Evolutionary conservation across 2,329 filamentous ascomycete genomes (phyloP), one percentile per base, ranked within the genome.

Genomic region (Colletotrichum filicis): DNA sequence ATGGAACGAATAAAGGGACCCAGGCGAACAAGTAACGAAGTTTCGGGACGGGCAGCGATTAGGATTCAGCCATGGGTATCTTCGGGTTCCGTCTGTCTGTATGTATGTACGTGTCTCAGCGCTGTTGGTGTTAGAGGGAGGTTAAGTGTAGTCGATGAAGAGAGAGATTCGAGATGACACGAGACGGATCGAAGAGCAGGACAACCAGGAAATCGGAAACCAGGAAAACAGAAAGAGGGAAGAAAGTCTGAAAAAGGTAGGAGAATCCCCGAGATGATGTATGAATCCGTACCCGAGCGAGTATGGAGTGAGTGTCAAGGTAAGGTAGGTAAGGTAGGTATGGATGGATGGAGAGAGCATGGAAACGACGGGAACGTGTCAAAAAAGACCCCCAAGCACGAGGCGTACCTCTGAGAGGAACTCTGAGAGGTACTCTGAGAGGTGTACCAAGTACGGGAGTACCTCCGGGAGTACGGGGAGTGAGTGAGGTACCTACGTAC

Each of bases 191-290:
- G 61, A 19, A 16, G 22, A 61, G 57, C 16, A 28, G 37, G 37
- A 42, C 32, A 60, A 60, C 55, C 22, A 59, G 42, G 11, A 16
- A 26, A 37, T 24, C 22, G 26, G 30, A 61, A n/a, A 56, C 24
- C 28, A 66, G n/a, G 42, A n/a, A 42, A 46, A 19, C 42, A 46
- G 42, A 59, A 26, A 57, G n/a, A 49, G 16, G 28, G 56, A 14
- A 3, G 16, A n/a, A 46, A 42, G 4, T 42, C 19, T 46, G 46
- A 49, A 35, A 37, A 62, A 24, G 53, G n/a, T 6, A 58, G 56
- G 22, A 61, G 58, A 61, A 49, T 49, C 56, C 30, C 59, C 56
- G 37, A 56, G 71, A 73, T 70, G 66, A 70, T 70, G 67, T 66
- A 70, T 71, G n/a, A 59, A 46, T 12, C 66, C 56, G 66, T 35